Percentiles rank a stretch among this genome's conserved stretches.
Evolutionary conservation across 106 monocot species (phyloP).

Genomic region (Agapanthus africanus): DNA sequence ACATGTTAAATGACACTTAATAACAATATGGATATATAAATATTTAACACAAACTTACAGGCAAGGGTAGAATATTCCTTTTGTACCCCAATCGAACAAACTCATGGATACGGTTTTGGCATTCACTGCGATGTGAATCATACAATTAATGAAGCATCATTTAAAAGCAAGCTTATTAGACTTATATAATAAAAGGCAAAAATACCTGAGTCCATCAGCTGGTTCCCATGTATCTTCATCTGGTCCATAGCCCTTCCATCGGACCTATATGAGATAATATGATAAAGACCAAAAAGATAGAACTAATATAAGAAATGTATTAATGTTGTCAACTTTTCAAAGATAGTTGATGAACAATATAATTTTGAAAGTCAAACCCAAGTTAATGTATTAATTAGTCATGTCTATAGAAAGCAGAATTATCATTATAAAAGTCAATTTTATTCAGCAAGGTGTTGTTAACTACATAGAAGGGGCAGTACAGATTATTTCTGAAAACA

Average conservation of each 20-base stretch:
- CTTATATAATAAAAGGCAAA: neutral
- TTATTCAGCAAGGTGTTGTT: neutral
- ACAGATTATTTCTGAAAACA: neutral
- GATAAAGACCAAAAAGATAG: neutral
- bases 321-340: neutral
- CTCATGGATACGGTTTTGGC: slow-evolving; percentile 26
- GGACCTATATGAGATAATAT: slow-evolving; percentile 20
- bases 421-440: neutral
- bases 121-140: slow-evolving; percentile 21
- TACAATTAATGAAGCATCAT: neutral
- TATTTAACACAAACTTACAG: slow-evolving; percentile 22
- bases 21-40: neutral
- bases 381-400: no score
- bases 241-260: slow-evolving; percentile 60
- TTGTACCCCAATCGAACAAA: slow-evolving; percentile 38
- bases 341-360: neutral
- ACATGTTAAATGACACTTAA: neutral
- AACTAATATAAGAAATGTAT: neutral
- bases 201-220: slow-evolving; percentile 29
- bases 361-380: neutral
- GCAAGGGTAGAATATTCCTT: slow-evolving; percentile 32
- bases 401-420: neutral
- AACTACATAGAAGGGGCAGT: neutral
- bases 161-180: neutral
- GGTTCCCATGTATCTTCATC: slow-evolving; percentile 59